phyloP scores from a whole-genome alignment of 768 basidiomycete species.

The Rickenella mellea region DNA sequence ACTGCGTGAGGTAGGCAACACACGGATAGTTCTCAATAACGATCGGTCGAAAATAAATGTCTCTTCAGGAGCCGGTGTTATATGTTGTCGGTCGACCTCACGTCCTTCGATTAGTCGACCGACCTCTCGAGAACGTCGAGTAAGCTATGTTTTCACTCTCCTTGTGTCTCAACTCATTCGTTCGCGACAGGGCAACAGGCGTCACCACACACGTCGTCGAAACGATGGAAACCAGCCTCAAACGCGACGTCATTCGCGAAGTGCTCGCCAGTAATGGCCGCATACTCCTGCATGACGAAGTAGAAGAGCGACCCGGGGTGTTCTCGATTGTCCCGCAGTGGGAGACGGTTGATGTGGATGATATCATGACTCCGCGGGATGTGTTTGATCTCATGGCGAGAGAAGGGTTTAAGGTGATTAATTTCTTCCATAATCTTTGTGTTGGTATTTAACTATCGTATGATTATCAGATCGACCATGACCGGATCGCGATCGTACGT shows the following conservation, averaged over 20 bases:
- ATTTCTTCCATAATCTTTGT: constrained; percentile 3
- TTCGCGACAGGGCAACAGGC: constrained; percentile 68
- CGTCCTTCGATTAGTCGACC: constrained; percentile 79
- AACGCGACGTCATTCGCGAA: constrained; percentile 80
- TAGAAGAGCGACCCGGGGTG: constrained; percentile 83
- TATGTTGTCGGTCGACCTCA: constrained; percentile 84
- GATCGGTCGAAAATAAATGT: constrained; percentile 3
- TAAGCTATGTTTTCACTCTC: constrained; percentile 27
- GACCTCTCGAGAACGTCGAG: constrained; percentile 93
- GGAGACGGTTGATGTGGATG: constrained; percentile 75
- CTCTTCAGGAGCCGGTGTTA: constrained; percentile 76
- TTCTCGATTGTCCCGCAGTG: constrained; percentile 92
- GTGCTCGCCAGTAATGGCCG: constrained; percentile 60
- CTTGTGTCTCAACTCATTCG: neutral
- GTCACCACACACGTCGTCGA: constrained; percentile 87
- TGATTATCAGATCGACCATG: constrained; percentile 62
- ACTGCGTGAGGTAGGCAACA: constrained; percentile 60
- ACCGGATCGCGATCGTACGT: constrained; percentile 82
- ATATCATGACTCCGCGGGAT: constrained; percentile 83
- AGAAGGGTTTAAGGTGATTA: constrained; percentile 67
- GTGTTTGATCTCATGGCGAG: constrained; percentile 64
- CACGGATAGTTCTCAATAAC: neutral
- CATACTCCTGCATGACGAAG: constrained; percentile 89
- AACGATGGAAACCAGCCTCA: constrained; percentile 80
- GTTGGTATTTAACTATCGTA: constrained; percentile 1